A percentile compares a stretch with the other conserved stretches of the same genome.
phyloP scores from a whole-genome alignment of 2,329 filamentous ascomycete species.

The Talaromyces sp. region DNA sequence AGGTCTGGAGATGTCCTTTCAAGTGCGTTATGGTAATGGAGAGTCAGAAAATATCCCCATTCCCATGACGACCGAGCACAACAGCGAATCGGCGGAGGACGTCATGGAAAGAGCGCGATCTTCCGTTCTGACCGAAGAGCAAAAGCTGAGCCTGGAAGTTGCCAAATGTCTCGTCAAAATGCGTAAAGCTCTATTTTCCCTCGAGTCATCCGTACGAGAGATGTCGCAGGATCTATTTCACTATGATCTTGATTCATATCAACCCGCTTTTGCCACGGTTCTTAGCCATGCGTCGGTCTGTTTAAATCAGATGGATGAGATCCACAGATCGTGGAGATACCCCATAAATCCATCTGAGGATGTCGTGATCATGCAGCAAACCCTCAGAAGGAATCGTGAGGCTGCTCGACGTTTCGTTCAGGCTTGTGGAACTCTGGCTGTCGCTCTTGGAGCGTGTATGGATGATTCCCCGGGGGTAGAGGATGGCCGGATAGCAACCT shows the following conservation, averaged over 20 bases:
- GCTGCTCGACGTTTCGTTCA: constrained; percentile 59
- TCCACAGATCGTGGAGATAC: constrained; percentile 56
- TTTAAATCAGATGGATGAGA: constrained; percentile 55
- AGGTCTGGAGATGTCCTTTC: constrained; percentile 48
- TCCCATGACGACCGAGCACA: constrained; percentile 26
- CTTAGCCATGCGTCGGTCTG: constrained; percentile 46
- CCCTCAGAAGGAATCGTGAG: constrained; percentile 54
- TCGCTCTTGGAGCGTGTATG: constrained; percentile 53
- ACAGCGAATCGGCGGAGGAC: constrained; percentile 28
- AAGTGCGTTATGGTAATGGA: constrained; percentile 58
- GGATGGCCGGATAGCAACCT: constrained; percentile 40
- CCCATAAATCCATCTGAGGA: constrained; percentile 54
- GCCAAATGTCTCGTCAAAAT: constrained; percentile 54
- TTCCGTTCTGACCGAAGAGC: constrained; percentile 49
- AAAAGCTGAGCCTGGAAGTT: constrained; percentile 53
- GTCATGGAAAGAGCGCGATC: constrained; percentile 42
- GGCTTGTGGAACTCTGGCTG: constrained; percentile 56
- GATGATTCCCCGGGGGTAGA: constrained; percentile 38
- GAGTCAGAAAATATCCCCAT: constrained; percentile 58
- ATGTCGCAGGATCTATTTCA: constrained; percentile 27
- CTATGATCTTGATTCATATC: constrained; percentile 31
- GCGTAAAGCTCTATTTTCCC: constrained; percentile 54
- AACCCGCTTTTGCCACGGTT: constrained; percentile 39
- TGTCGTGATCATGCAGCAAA: constrained; percentile 54
- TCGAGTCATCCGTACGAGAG: constrained; percentile 38